These are phyloP conservation scores for Populus hybrid DNA, from an alignment of 441 rosid species.

Conservation along the genomic window DNA sequence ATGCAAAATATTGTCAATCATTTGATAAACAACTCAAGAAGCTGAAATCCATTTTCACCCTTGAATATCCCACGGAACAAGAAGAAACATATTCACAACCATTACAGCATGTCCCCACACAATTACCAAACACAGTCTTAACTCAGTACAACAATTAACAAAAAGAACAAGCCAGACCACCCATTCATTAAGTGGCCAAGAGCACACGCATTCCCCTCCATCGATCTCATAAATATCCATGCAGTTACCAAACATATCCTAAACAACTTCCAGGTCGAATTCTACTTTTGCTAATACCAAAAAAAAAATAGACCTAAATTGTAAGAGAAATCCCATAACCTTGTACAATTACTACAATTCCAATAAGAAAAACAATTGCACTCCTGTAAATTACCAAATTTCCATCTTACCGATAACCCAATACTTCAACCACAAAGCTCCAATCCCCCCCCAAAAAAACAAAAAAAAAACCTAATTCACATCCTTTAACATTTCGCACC, in stretches of 20 bases:
- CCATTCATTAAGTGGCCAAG: not conserved
- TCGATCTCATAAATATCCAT: no score
- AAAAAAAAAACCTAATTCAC: not conserved
- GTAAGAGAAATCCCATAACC: no score
- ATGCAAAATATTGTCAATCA: not conserved
- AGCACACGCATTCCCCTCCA: not conserved
- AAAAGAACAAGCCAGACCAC: not conserved
- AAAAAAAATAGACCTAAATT: no score
- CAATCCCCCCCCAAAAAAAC: not conserved
- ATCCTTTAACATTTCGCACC: not conserved
- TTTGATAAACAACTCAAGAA: not conserved
- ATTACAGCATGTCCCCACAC: not conserved
- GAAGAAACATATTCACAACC: not conserved
- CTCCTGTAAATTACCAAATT: not conserved
- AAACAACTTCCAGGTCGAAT: no score
- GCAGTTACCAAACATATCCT: no score
- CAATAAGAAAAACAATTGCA: not conserved
- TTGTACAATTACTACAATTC: no score
- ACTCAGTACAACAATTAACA: not conserved
- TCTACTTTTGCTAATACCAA: no score
- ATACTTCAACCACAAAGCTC: not conserved
- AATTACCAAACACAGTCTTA: not conserved
- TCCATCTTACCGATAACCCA: not conserved
- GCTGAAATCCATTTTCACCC: not conserved
- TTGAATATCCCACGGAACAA: not conserved